Evolutionary conservation across 805 yeast genomes (phyloP).

Genomic region (Saccharomycopsis sp.): DNA sequence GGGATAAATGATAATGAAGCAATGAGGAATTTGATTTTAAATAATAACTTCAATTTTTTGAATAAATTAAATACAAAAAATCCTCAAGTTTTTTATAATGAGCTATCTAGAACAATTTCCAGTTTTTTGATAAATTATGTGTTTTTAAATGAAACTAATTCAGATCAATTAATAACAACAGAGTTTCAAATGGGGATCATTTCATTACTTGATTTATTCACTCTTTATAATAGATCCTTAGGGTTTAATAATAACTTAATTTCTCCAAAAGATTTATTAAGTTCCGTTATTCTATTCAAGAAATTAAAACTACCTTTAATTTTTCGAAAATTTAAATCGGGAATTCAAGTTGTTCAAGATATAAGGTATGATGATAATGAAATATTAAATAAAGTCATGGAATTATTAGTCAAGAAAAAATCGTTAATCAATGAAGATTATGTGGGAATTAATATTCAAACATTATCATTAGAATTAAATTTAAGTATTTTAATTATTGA

Average conservation of each 20-base stretch:
- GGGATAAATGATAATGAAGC: constrained; percentile 20
- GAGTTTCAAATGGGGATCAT: constrained; percentile 45
- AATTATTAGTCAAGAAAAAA: constrained; percentile 24
- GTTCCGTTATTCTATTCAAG: constrained; percentile 50
- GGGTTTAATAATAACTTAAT: constrained; percentile 58
- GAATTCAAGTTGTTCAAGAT: constrained; percentile 32
- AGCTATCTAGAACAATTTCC: constrained; percentile 15
- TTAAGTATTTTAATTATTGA: constrained; percentile 60
- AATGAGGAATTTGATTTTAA: constrained; percentile 15
- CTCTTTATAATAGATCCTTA: constrained; percentile 53
- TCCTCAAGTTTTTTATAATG: constrained; percentile 14
- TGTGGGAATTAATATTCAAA: constrained; percentile 25
- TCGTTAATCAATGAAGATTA: constrained; percentile 23
- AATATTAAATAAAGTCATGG: constrained; percentile 28
- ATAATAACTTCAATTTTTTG: constrained; percentile 18
- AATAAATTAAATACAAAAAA: constrained; percentile 13
- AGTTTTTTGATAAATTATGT: constrained; percentile 12
- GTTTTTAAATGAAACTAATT: constrained; percentile 23
- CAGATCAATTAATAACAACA: constrained; percentile 1
- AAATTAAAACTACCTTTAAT: constrained; percentile 47
- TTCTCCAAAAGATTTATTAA: constrained; percentile 55
- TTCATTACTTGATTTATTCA: constrained; percentile 52
- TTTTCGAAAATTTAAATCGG: constrained; percentile 29
- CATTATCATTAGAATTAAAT: constrained; percentile 38
- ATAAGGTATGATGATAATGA: constrained; percentile 25